A percentile compares a stretch with the other conserved stretches of the same genome.
Evolutionary conservation across 2,329 filamentous ascomycete species (phyloP).

Genomic region (Xylariaceae sp.): DNA sequence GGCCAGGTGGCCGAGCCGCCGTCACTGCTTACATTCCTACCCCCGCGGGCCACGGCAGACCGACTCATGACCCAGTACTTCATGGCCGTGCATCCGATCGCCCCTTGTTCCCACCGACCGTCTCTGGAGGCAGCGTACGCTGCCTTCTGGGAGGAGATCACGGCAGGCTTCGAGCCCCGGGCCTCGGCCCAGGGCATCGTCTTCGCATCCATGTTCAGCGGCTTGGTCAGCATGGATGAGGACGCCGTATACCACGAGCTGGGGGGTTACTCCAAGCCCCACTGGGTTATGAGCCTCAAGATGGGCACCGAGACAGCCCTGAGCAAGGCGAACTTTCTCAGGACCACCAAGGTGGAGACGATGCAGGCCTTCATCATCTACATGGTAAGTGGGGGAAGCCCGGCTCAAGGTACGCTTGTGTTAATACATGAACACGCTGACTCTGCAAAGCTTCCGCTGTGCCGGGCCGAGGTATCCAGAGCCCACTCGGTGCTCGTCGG

Average conservation of each 20-base stretch:
- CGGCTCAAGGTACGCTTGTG: too few relatives aligned
- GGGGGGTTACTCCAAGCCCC: constrained; percentile 43
- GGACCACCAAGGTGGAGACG: constrained; percentile 64
- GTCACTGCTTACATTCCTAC: constrained; percentile 53
- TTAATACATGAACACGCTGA: constrained; percentile 19
- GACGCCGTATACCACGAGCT: constrained; percentile 43
- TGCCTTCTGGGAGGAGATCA: constrained; percentile 57
- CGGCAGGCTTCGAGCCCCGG: constrained; percentile 52
- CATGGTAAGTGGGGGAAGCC: constrained; percentile 42
- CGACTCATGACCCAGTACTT: constrained; percentile 61
- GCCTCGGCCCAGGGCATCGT: constrained; percentile 60
- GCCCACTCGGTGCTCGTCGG: constrained; percentile 67
- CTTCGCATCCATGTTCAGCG: constrained; percentile 63
- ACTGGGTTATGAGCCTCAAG: constrained; percentile 55
- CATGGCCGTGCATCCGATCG: constrained; percentile 58
- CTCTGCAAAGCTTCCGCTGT: constrained; percentile 54
- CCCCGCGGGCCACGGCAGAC: constrained; percentile 49
- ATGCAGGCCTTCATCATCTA: constrained; percentile 74
- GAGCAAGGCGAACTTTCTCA: constrained; percentile 61
- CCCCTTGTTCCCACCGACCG: constrained; percentile 58
- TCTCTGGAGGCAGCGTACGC: constrained; percentile 59
- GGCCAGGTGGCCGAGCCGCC: constrained; percentile 40
- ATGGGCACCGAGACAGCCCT: constrained; percentile 61
- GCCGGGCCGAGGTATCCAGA: constrained; percentile 63
- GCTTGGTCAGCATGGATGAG: constrained; percentile 58